Conservation (phyloP, 1,284 basidiomycete species). For the Ganoderma leucocontextum region DNA sequence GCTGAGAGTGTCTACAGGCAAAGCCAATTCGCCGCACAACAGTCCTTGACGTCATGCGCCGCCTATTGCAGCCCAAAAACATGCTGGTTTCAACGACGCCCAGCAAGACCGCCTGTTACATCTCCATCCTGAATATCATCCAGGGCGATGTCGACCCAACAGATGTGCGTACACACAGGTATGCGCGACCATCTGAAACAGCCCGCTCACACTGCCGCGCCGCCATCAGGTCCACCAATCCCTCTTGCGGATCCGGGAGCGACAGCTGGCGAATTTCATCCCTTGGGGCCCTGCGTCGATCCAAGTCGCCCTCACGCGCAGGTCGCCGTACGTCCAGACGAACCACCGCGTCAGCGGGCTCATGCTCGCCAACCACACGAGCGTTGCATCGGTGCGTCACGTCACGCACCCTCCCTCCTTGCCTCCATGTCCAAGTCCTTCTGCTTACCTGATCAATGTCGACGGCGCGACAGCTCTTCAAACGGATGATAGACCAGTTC, state of each 20-base stretch:
- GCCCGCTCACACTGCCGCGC: not conserved
- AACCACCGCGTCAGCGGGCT: conserved; percentile 95
- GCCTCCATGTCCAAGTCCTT: not conserved
- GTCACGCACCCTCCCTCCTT: not conserved
- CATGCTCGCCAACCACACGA: conserved; percentile 99
- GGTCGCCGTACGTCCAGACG: conserved; percentile 88
- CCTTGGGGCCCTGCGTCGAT: conserved; percentile 99
- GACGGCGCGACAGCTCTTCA: conserved; percentile 81
- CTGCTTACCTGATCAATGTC: not conserved
- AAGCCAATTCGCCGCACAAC: conserved; percentile 87
- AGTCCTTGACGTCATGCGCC: conserved; percentile 98
- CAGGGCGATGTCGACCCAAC: conserved; percentile 98
- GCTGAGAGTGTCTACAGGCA: conserved; percentile 38
- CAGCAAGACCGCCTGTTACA: conserved; percentile 93
- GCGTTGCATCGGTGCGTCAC: conserved; percentile 88
- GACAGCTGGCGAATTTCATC: conserved; percentile 97
- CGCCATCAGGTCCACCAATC: conserved; percentile 91
- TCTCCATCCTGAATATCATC: conserved; percentile 98
- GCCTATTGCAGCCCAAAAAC: conserved; percentile 97
- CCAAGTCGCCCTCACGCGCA: conserved; percentile 94
- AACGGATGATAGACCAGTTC: conserved; percentile 96
- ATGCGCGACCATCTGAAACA: not conserved
- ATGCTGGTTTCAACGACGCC: conserved; percentile 97
- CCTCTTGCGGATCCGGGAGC: conserved; percentile 93
- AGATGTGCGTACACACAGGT: conserved; percentile 67